phyloP scores from a whole-genome alignment of 805 yeast species.

The Teunomyces gatunensis region DNA sequence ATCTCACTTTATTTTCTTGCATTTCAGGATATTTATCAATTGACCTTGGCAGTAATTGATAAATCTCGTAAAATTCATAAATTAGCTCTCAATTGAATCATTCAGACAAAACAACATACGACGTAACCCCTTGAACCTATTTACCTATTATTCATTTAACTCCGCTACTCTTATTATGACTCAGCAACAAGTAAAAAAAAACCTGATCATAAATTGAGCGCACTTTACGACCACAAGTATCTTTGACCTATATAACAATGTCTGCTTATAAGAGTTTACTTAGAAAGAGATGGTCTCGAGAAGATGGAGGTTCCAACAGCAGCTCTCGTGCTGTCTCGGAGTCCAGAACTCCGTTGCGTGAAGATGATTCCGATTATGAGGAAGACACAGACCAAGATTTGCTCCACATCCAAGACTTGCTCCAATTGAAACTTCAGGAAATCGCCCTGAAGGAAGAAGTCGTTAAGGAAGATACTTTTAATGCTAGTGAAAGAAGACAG shows the following conservation, averaged over 20 bases:
- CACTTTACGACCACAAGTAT: background rate
- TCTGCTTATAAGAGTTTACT: conserved; percentile 3
- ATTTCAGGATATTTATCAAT: no score
- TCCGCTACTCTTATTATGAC: background rate
- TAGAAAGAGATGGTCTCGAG: conserved; percentile 6
- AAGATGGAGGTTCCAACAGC: conserved; percentile 11
- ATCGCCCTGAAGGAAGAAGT: conserved; percentile 9
- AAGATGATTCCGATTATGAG: conserved; percentile 17
- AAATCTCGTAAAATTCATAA: background rate
- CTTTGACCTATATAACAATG: background rate
- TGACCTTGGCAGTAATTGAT: background rate
- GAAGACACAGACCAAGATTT: conserved; percentile 14
- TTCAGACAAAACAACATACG: background rate
- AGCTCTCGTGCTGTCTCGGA: conserved; percentile 12
- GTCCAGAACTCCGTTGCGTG: conserved; percentile 13
- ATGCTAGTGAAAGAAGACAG: conserved; percentile 19
- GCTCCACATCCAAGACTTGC: conserved; percentile 12
- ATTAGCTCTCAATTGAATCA: no score
- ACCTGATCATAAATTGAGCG: background rate
- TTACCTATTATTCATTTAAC: background rate
- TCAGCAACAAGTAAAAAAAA: background rate
- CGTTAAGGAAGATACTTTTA: conserved; percentile 1
- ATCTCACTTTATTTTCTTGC: no score
- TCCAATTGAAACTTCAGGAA: conserved; percentile 10
- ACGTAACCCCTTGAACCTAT: background rate